These are phyloP conservation scores for Eimeria tenella DNA, from an alignment of 169 alveolate species.

Conservation along the genomic window DNA sequence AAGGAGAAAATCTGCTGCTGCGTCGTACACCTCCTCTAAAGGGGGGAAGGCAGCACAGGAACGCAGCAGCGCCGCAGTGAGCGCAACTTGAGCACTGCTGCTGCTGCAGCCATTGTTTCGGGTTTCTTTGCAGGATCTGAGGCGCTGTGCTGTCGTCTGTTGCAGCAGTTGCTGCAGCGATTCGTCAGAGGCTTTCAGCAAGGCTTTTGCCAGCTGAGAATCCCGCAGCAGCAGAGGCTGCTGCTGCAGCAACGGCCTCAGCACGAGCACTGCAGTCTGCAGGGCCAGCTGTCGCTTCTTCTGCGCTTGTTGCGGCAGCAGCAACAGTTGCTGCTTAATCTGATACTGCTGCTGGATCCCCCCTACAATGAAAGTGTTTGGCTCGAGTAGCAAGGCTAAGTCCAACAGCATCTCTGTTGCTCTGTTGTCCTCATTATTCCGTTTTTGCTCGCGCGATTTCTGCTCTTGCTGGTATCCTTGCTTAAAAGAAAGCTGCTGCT, in stretches of 20 bases:
- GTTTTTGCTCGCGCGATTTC: neutral
- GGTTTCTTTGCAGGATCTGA: neutral
- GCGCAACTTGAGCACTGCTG: conserved; percentile 37
- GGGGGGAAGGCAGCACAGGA: neutral
- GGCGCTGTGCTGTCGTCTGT: neutral
- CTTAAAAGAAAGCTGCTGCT: neutral
- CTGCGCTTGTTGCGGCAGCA: conserved; percentile 20
- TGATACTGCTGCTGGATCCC: conserved; percentile 32
- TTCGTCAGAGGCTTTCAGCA: conserved; percentile 40
- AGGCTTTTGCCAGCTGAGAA: conserved; percentile 15
- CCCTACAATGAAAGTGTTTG: neutral
- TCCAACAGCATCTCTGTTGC: neutral
- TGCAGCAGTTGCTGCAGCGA: conserved; percentile 41
- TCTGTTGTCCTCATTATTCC: neutral
- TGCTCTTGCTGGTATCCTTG: neutral
- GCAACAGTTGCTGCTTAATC: conserved; percentile 15
- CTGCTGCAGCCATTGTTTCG: neutral
- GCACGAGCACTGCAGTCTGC: conserved; percentile 5
- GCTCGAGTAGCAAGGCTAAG: conserved; percentile 24
- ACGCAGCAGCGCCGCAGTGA: conserved; percentile 27
- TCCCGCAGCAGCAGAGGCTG: conserved; percentile 27
- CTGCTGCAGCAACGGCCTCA: neutral
- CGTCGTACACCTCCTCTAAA: neutral
- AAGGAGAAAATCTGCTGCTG: neutral
- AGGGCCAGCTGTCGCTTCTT: neutral